These are phyloP conservation scores for Neonectria punicea DNA, from an alignment of 2,329 filamentous ascomycete species.

Conservation along the genomic window DNA sequence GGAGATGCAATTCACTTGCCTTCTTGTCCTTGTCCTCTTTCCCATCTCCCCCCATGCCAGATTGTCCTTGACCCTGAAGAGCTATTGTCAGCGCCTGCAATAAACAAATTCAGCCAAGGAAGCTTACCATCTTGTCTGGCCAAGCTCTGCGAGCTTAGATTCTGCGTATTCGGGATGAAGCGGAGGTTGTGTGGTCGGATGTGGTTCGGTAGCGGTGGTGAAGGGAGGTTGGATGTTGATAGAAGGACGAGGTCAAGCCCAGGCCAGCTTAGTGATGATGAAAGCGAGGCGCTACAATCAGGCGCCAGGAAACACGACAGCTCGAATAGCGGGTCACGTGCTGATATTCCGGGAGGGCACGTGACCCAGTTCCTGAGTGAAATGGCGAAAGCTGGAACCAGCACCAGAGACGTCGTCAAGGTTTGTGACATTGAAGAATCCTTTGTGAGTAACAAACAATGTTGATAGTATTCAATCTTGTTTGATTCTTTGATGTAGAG, in stretches of 20 bases:
- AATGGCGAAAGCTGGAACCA: background rate
- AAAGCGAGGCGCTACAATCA: slow-evolving; percentile 47
- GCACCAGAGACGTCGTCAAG: background rate
- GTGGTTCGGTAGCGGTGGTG: slow-evolving; percentile 26
- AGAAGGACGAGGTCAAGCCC: slow-evolving; percentile 37
- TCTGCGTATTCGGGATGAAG: slow-evolving; percentile 19
- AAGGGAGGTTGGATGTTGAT: slow-evolving; percentile 38
- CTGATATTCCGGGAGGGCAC: slow-evolving; percentile 15
- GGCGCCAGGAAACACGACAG: slow-evolving; percentile 61
- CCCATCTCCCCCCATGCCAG: slow-evolving; percentile 85
- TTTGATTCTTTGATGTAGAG: no score
- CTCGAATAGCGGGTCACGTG: slow-evolving; percentile 48
- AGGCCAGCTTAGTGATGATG: slow-evolving; percentile 48
- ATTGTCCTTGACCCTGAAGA: slow-evolving; percentile 81
- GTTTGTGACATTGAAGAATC: background rate
- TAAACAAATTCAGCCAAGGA: background rate
- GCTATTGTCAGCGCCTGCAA: slow-evolving; percentile 34
- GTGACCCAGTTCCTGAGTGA: slow-evolving; percentile 18
- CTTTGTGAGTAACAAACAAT: background rate
- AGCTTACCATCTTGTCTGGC: slow-evolving; percentile 50
- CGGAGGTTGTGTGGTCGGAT: slow-evolving; percentile 14
- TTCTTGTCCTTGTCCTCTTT: slow-evolving; percentile 95
- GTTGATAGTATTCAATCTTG: background rate
- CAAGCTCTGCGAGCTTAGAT: slow-evolving; percentile 45
- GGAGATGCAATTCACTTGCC: slow-evolving; percentile 58